A percentile compares a stretch with the other conserved stretches of the same genome.
Conservation (phyloP, 2,329 filamentous ascomycete genomes). For the Aspergillus spinulosporus region DNA sequence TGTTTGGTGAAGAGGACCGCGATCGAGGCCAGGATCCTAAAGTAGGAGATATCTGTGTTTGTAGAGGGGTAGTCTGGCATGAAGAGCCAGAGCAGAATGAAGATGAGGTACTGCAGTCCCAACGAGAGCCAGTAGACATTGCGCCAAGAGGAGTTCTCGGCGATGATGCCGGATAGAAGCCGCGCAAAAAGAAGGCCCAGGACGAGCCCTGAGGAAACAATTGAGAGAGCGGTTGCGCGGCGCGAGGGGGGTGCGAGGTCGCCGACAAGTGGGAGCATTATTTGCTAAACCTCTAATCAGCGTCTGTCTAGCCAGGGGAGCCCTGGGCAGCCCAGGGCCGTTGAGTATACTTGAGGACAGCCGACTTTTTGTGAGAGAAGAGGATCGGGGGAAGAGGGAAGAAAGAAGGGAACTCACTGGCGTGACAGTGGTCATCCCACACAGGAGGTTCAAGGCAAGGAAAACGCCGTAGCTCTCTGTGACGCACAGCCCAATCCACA, state of each 20-base stretch:
- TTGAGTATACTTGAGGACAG: too few species aligned
- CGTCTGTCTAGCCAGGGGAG: neutral
- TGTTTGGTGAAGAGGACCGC: constrained; percentile 63
- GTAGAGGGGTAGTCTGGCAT: constrained; percentile 81
- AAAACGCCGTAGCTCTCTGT: constrained; percentile 67
- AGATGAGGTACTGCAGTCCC: constrained; percentile 68
- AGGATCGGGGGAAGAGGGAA: too few species aligned
- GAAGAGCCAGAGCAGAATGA: constrained; percentile 65
- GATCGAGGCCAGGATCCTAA: constrained; percentile 65
- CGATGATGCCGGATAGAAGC: constrained; percentile 71
- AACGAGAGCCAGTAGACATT: constrained; percentile 77
- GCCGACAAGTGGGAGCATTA: constrained; percentile 78
- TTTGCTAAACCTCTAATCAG: constrained; percentile 43
- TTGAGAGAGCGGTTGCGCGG: constrained; percentile 68
- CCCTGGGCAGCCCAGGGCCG: too few species aligned
- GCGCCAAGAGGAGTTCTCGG: constrained; percentile 73
- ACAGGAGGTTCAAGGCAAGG: constrained; percentile 69
- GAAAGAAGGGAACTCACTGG: constrained; percentile 43
- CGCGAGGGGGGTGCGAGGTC: constrained; percentile 71
- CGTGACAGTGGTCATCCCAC: constrained; percentile 76
- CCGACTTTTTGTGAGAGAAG: too few species aligned
- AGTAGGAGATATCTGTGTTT: constrained; percentile 67
- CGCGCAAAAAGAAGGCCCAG: constrained; percentile 76
- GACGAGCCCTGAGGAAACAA: constrained; percentile 73
- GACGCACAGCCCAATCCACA: constrained; percentile 69